These are phyloP conservation scores for Pterocarpus santalinus DNA, from an alignment of 306 rosid species.

Conservation along the genomic window DNA sequence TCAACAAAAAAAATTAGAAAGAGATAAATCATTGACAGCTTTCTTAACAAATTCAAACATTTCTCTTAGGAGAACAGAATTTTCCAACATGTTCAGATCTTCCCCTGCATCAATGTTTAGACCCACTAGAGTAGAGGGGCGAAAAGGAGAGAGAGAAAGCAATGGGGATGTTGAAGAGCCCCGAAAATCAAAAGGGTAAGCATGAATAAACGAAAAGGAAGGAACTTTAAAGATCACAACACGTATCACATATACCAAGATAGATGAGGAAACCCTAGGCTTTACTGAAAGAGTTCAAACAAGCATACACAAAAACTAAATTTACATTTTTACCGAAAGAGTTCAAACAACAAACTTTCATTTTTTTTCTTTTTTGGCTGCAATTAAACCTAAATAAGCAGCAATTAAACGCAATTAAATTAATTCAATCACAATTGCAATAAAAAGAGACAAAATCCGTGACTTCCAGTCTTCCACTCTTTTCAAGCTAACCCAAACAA, in stretches of 20 bases:
- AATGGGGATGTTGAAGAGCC: not conserved
- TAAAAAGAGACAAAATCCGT: not conserved
- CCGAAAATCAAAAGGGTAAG: not conserved
- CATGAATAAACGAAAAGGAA: constrained; percentile 1
- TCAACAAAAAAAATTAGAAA: not conserved
- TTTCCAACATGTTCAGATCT: not conserved
- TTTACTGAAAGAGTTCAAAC: no score
- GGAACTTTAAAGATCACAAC: constrained; percentile 31
- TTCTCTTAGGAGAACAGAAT: not conserved
- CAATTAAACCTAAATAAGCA: not conserved
- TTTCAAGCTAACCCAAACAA: not conserved
- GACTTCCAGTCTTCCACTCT: not conserved
- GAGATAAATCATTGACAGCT: not conserved
- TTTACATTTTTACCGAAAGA: not conserved
- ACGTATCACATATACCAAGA: not conserved
- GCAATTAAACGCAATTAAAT: not conserved
- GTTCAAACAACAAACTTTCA: not conserved
- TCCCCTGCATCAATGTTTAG: constrained; percentile 12
- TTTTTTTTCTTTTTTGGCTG: not conserved
- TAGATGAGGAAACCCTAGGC: no score
- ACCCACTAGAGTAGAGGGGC: no score
- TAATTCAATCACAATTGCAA: not conserved
- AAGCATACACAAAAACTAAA: not conserved
- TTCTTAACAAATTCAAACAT: not conserved
- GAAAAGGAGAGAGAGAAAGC: not conserved